Percentiles rank a stretch among this genome's conserved stretches.
These are phyloP conservation scores for Cucumis sativus DNA, from an alignment of 306 rosid genomes.

Conservation along the genomic window Cucumber_9930_V3 NC_026656.2:24728501-24729000, in stretches of 20 bases:
- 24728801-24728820: neutral
- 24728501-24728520: neutral
- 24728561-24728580: slow-evolving; percentile 26
- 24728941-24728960: slow-evolving; percentile 29
- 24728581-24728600: slow-evolving; percentile 19
- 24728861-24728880: neutral
- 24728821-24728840: neutral
- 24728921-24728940: slow-evolving; percentile 36
- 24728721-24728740: slow-evolving; percentile 23
- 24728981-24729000: slow-evolving; percentile 20
- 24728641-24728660: slow-evolving; percentile 28
- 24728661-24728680: slow-evolving; percentile 30
- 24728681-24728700: slow-evolving; percentile 18
- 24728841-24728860: neutral
- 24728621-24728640: slow-evolving; percentile 21
- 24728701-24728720: slow-evolving; percentile 28
- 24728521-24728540: neutral
- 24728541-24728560: slow-evolving; percentile 33
- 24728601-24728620: slow-evolving; percentile 9
- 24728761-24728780: slow-evolving; percentile 6
- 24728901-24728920: slow-evolving; percentile 20
- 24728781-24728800: neutral
- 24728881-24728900: neutral
- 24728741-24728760: slow-evolving; percentile 32
- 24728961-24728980: slow-evolving; percentile 28